Percentiles rank a stretch among this genome's conserved stretches.
phyloP scores from a whole-genome alignment of 2,329 filamentous ascomycete species.

The Sclerotinia nivalis region DNA sequence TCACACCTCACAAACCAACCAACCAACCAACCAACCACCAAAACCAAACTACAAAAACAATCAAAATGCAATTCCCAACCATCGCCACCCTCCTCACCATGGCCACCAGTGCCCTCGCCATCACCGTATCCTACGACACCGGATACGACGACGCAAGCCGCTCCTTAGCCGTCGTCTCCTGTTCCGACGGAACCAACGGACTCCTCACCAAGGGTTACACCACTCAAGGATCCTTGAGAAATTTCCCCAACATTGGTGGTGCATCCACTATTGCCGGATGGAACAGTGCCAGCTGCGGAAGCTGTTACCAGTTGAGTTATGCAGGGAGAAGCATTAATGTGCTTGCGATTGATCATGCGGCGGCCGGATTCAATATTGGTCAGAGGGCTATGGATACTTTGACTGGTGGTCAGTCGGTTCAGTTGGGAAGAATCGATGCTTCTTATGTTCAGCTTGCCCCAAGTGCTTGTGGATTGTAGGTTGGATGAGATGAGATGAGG shows the following conservation, averaged over 20 bases:
- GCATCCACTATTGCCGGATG: conserved; percentile 53
- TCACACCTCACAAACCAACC: background rate
- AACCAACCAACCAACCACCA: background rate
- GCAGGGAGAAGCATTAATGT: conserved; percentile 54
- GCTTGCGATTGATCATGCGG: conserved; percentile 56
- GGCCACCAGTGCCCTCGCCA: conserved; percentile 43
- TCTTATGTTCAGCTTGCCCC: conserved; percentile 47
- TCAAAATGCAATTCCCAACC: conserved; percentile 49
- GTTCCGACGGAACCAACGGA: conserved; percentile 68
- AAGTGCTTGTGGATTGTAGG: conserved; percentile 47
- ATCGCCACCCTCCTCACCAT: conserved; percentile 44
- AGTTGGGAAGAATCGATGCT: conserved; percentile 56
- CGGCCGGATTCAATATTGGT: conserved; percentile 57
- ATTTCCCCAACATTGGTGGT: conserved; percentile 59
- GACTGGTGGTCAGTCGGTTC: conserved; percentile 52
- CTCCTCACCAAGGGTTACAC: conserved; percentile 57
- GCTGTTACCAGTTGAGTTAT: conserved; percentile 58
- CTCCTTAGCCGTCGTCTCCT: conserved; percentile 59
- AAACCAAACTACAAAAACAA: conserved; percentile 1
- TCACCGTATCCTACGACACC: conserved; percentile 67
- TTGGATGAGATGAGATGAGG: background rate
- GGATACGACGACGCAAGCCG: conserved; percentile 65
- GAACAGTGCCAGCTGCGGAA: conserved; percentile 57
- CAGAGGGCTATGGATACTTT: conserved; percentile 56
- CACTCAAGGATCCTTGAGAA: conserved; percentile 52